phyloP scores from a whole-genome alignment of 768 basidiomycete genomes.

The Leccinum longicurvipes region DNA sequence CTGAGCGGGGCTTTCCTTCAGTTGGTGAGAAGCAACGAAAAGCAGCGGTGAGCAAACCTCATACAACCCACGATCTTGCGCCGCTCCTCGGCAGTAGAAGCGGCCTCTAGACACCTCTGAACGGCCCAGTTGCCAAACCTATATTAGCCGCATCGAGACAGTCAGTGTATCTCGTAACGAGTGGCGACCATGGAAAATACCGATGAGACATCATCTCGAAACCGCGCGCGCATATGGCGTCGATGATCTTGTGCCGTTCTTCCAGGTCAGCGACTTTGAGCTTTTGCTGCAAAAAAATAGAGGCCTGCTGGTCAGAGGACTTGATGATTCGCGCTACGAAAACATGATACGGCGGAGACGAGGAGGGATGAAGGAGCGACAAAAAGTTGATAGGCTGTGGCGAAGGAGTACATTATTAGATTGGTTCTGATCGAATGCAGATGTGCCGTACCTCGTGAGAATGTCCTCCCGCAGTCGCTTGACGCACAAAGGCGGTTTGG shows the following conservation, averaged over 20 bases:
- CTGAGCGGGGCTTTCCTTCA: constrained; percentile 34
- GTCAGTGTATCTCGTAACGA: constrained; percentile 6
- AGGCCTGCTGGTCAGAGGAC: constrained; percentile 86
- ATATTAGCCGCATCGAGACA: constrained; percentile 9
- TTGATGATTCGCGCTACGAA: constrained; percentile 86
- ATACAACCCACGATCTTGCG: constrained; percentile 84
- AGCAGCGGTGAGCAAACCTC: constrained; percentile 46
- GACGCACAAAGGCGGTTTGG: constrained; percentile 26
- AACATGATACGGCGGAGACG: constrained; percentile 76
- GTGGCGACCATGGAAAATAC: constrained; percentile 32
- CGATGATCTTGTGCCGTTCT: constrained; percentile 79
- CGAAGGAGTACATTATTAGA: constrained; percentile 12
- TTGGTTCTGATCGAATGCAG: neutral
- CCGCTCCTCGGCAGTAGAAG: constrained; percentile 68
- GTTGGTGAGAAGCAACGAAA: constrained; percentile 7
- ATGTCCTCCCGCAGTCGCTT: constrained; percentile 25
- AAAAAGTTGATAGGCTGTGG: constrained; percentile 84
- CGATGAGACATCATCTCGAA: constrained; percentile 93
- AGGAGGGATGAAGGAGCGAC: constrained; percentile 79
- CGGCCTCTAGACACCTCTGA: constrained; percentile 81
- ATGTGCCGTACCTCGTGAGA: constrained; percentile 50
- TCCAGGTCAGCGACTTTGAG: constrained; percentile 79
- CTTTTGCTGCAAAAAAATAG: constrained; percentile 87
- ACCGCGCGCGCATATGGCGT: constrained; percentile 79
- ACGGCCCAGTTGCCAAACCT: constrained; percentile 95